Conservation (phyloP, 2,329 filamentous ascomycete species). For the Ceratocystis huliohia region DNA sequence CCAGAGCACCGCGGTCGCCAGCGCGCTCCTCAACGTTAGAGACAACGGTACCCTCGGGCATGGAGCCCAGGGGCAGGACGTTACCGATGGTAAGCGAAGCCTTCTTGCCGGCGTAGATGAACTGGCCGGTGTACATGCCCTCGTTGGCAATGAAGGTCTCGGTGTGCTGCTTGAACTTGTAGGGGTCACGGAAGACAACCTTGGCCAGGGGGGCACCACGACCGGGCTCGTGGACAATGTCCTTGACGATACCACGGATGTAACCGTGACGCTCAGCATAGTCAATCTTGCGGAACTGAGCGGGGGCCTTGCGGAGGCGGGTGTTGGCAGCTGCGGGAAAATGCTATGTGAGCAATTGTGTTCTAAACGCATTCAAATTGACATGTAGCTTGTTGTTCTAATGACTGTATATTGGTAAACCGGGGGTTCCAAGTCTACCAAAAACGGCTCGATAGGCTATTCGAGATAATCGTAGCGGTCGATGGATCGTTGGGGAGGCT, state of each 20-base stretch:
- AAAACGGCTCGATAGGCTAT: background rate
- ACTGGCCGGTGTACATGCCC: slow-evolving; percentile 99
- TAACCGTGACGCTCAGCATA: slow-evolving; percentile 96
- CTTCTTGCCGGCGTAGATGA: slow-evolving; percentile 99
- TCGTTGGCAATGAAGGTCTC: slow-evolving; percentile 99
- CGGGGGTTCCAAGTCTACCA: background rate
- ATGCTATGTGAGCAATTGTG: slow-evolving; percentile 22
- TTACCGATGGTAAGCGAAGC: slow-evolving; percentile 94
- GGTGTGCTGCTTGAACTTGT: slow-evolving; percentile 93
- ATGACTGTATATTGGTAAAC: background rate
- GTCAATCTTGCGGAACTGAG: slow-evolving; percentile 94
- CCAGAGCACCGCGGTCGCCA: slow-evolving; percentile 91
- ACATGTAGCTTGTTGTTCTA: background rate
- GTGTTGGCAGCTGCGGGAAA: slow-evolving; percentile 54
- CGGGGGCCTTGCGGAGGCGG: slow-evolving; percentile 71
- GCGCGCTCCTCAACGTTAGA: slow-evolving; percentile 99
- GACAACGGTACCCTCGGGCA: slow-evolving; percentile 98
- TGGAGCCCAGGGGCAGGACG: slow-evolving; percentile 82
- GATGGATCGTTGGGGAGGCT: slow-evolving; percentile 25
- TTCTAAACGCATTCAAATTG: slow-evolving; percentile 5
- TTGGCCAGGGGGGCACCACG: slow-evolving; percentile 96
- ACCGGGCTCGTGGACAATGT: slow-evolving; percentile 98
- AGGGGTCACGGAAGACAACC: slow-evolving; percentile 94
- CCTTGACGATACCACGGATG: slow-evolving; percentile 92
- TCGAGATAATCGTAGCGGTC: slow-evolving; percentile 11